phyloP scores from a whole-genome alignment of 371 early-diverging fungal genomes.

The Mucor plumbeus region DNA sequence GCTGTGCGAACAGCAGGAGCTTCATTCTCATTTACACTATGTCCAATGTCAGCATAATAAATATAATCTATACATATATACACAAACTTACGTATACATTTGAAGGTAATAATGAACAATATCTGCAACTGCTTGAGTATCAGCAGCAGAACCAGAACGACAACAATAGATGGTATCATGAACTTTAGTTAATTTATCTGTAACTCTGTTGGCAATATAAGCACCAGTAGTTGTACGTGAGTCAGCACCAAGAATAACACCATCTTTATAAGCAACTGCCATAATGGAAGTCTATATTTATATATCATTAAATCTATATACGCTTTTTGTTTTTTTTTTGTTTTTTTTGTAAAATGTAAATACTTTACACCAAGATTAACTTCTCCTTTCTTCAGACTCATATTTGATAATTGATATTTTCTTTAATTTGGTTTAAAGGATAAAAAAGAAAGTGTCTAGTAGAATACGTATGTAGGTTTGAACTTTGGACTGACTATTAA shows the following conservation, averaged over 20 bases:
- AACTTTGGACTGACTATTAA: slow-evolving; percentile 5
- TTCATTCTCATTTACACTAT: slow-evolving; percentile 83
- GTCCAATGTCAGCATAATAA: neutral
- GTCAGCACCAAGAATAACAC: slow-evolving; percentile 99
- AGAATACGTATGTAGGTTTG: slow-evolving; percentile 5
- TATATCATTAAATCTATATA: too few species aligned
- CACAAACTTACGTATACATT: slow-evolving; percentile 77
- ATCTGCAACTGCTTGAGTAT: slow-evolving; percentile 98
- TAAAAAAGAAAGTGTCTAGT: neutral
- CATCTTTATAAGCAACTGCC: slow-evolving; percentile 95
- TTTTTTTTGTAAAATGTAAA: neutral
- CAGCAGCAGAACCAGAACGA: slow-evolving; percentile 98
- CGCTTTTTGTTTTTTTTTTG: too few species aligned
- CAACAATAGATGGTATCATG: slow-evolving; percentile 98
- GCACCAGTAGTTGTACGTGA: slow-evolving; percentile 97
- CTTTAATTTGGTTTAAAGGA: neutral
- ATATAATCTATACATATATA: neutral
- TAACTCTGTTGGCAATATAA: slow-evolving; percentile 97
- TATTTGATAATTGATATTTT: slow-evolving; percentile 21
- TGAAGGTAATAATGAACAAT: slow-evolving; percentile 94
- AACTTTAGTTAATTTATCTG: slow-evolving; percentile 98
- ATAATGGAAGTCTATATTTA: slow-evolving; percentile 93
- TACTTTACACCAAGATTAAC: slow-evolving; percentile 89
- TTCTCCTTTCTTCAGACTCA: slow-evolving; percentile 91
- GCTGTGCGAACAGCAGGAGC: slow-evolving; percentile 91